These are phyloP conservation scores for Vigna mungo DNA, from an alignment of 306 rosid species.

Conservation along the genomic window DNA sequence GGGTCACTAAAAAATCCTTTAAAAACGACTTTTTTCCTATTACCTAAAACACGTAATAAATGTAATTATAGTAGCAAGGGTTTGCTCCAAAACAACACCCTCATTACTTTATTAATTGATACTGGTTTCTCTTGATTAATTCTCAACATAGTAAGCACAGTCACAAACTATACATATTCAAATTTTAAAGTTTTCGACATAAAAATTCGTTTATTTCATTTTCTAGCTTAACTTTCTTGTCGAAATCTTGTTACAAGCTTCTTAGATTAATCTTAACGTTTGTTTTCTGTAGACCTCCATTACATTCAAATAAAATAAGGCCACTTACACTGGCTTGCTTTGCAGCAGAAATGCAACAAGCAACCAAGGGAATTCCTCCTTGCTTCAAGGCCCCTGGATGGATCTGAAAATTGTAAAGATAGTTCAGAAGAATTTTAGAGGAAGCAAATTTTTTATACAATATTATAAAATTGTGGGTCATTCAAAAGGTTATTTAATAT, in stretches of 20 bases:
- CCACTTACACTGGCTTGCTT: slow-evolving; percentile 84
- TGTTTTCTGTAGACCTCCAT: slow-evolving; percentile 16
- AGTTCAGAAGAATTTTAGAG: slow-evolving; percentile 37
- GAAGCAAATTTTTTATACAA: slow-evolving; percentile 24
- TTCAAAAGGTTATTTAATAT: not conserved
- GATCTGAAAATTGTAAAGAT: slow-evolving; percentile 64
- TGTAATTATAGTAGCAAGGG: slow-evolving; percentile 3
- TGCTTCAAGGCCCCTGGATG: slow-evolving; percentile 89
- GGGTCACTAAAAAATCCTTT: not conserved
- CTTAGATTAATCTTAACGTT: too few relatives aligned
- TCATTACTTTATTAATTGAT: slow-evolving; percentile 22
- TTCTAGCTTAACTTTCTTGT: slow-evolving; percentile 13
- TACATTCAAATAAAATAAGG: slow-evolving; percentile 34
- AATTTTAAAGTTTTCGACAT: slow-evolving; percentile 25
- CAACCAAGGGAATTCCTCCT: slow-evolving; percentile 92
- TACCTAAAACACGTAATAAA: not conserved
- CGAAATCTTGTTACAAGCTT: slow-evolving; percentile 17
- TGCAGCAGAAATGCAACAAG: slow-evolving; percentile 92
- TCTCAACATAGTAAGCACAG: slow-evolving; percentile 7
- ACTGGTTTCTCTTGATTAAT: slow-evolving; percentile 24
- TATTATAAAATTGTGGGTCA: slow-evolving; percentile 18
- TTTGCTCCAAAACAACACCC: slow-evolving; percentile 9
- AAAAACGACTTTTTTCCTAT: not conserved
- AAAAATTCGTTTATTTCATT: slow-evolving; percentile 14
- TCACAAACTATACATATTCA: slow-evolving; percentile 20